Conservation (phyloP, 768 basidiomycete species). For the Steccherinum ochraceum region DNA sequence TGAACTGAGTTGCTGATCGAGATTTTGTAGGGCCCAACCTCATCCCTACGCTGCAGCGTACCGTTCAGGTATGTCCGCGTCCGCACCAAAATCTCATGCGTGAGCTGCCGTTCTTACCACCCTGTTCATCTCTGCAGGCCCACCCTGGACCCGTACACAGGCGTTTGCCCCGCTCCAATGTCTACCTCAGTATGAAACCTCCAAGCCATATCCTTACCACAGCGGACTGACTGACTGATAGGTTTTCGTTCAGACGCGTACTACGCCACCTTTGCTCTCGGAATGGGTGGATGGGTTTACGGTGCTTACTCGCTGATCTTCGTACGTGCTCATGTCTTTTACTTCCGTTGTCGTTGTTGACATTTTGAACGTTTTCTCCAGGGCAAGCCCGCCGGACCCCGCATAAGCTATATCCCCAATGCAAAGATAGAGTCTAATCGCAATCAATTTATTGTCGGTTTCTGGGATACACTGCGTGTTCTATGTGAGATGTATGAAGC, state of each 20-base stretch:
- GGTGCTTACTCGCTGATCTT: conserved; percentile 42
- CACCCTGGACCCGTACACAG: conserved; percentile 49
- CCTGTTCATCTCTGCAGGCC: conserved; percentile 16
- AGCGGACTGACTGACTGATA: conserved; percentile 1
- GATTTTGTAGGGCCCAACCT: conserved; percentile 51
- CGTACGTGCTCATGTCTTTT: conserved; percentile 15
- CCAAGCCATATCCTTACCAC: not conserved
- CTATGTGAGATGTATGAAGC: too few relatives aligned
- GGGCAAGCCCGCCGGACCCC: not conserved
- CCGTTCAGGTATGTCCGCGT: conserved; percentile 51
- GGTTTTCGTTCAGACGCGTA: conserved; percentile 39
- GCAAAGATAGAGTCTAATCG: not conserved
- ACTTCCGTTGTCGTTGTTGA: not conserved
- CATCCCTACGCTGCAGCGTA: conserved; percentile 59
- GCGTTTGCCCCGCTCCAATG: conserved; percentile 52
- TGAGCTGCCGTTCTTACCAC: not conserved
- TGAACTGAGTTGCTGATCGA: not conserved
- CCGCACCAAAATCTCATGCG: too few relatives aligned
- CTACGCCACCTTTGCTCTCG: conserved; percentile 44
- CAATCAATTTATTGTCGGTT: not conserved
- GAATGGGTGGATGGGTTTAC: conserved; percentile 46
- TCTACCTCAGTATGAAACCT: conserved; percentile 53
- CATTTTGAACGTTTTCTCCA: not conserved
- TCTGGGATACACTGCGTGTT: not conserved
- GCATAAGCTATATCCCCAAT: not conserved